A percentile compares a stretch with the other conserved stretches of the same genome.
Conservation (phyloP, 495 filamentous ascomycete genomes). For the Sordaria brevicollis region DNA sequence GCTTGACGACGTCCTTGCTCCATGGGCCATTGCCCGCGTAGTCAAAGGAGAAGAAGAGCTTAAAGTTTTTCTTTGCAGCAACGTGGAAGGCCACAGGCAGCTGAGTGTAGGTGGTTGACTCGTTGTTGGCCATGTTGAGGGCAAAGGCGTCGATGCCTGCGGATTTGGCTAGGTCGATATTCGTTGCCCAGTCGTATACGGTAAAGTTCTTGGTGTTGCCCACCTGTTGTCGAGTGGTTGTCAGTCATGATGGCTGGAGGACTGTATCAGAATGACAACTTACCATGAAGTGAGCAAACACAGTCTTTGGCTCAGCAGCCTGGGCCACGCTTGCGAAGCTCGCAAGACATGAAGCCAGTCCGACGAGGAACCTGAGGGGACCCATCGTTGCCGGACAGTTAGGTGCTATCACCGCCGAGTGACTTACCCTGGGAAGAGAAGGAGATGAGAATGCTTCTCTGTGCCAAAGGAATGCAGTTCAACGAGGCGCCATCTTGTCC, state of each 20-base stretch:
- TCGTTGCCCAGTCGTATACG: constrained; percentile 21
- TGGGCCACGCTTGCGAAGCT: not conserved
- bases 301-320: not conserved
- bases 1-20: constrained; percentile 14
- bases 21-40: constrained; percentile 18
- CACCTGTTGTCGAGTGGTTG: constrained; percentile 10
- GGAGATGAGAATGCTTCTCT: not conserved
- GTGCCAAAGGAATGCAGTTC: not conserved
- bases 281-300: constrained; percentile 21
- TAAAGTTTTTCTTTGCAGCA: constrained; percentile 19
- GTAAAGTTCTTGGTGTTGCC: constrained; percentile 18
- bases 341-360: not conserved
- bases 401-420: not conserved
- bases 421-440: not conserved
- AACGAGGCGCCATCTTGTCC: not conserved
- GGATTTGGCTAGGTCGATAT: constrained; percentile 21
- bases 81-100: constrained; percentile 21
- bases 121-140: constrained; percentile 24
- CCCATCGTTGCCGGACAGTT: not conserved
- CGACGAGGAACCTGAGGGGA: not conserved
- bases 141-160: constrained; percentile 28
- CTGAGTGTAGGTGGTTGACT: constrained; percentile 12
- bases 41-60: constrained; percentile 33
- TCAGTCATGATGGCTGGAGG: not conserved
- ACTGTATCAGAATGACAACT: not conserved